These are phyloP conservation scores for Amaranthus hypochondriacus DNA, from an alignment of 148 eudicot species.

Conservation along the genomic window DNA sequence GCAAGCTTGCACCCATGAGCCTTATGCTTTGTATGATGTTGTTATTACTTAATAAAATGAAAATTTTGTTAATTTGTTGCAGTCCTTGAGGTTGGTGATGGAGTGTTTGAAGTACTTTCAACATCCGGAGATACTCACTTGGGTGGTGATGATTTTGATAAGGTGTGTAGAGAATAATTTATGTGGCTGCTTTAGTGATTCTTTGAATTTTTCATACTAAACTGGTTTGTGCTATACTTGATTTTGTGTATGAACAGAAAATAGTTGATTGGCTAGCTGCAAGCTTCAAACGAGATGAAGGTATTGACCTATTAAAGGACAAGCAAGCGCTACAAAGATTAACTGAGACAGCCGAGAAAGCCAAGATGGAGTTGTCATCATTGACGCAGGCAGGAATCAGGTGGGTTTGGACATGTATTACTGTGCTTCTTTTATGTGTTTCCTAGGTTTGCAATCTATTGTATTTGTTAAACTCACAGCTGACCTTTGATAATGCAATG, in stretches of 20 bases:
- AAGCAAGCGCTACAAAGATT: constrained; percentile 96
- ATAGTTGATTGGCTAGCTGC: constrained; percentile 93
- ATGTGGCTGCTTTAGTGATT: not conserved
- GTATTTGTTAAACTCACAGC: constrained; percentile 5
- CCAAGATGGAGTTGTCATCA: constrained; percentile 94
- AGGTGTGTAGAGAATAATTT: constrained; percentile 37
- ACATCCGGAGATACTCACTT: constrained; percentile 97
- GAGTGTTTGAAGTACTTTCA: constrained; percentile 96
- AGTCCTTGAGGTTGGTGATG: constrained; percentile 99
- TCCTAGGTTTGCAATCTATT: not conserved
- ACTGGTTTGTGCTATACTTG: not conserved
- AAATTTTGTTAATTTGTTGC: constrained; percentile 11
- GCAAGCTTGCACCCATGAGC: not conserved
- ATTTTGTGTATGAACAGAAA: constrained; percentile 47
- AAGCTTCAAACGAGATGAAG: constrained; percentile 78
- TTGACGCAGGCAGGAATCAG: constrained; percentile 89
- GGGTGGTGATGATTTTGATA: constrained; percentile 99
- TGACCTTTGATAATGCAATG: constrained; percentile 9
- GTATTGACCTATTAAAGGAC: constrained; percentile 91
- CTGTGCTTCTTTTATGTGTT: not conserved
- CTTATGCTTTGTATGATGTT: not conserved
- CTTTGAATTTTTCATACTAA: not conserved
- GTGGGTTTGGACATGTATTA: constrained; percentile 25
- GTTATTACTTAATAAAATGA: not conserved
- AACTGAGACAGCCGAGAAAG: constrained; percentile 97